phyloP scores from a whole-genome alignment of 2,329 filamentous ascomycete species.

The Trichoderma lentiforme region DNA sequence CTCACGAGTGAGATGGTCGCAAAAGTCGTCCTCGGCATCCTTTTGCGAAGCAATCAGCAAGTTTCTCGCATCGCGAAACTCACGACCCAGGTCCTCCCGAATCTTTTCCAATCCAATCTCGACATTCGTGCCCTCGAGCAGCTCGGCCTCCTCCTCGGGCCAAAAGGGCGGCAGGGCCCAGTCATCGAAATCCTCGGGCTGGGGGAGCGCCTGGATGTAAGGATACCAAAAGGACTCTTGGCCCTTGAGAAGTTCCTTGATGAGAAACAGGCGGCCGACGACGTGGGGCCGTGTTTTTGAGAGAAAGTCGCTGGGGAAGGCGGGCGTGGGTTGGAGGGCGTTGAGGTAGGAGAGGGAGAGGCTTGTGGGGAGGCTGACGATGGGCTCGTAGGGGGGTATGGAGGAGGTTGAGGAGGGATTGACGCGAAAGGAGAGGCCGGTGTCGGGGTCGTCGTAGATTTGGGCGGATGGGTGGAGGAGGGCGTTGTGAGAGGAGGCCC shows the following conservation, averaged over 20 bases:
- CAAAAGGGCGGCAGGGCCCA: slow-evolving; percentile 64
- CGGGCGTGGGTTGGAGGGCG: slow-evolving; percentile 33
- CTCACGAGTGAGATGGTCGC: slow-evolving; percentile 39
- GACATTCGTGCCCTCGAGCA: slow-evolving; percentile 54
- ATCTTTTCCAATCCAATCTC: slow-evolving; percentile 49
- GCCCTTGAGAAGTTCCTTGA: slow-evolving; percentile 62
- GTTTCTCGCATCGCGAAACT: slow-evolving; percentile 44
- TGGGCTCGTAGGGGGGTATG: slow-evolving; percentile 38
- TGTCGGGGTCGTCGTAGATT: slow-evolving; percentile 48
- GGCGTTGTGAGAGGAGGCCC: slow-evolving; percentile 47
- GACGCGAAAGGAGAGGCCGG: slow-evolving; percentile 54
- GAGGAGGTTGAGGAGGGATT: slow-evolving; percentile 29
- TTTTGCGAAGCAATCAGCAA: slow-evolving; percentile 30
- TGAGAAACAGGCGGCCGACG: slow-evolving; percentile 63
- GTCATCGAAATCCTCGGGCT: slow-evolving; percentile 48
- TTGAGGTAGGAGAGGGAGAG: slow-evolving; percentile 59
- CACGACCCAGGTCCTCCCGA: slow-evolving; percentile 41
- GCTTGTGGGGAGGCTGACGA: slow-evolving; percentile 52
- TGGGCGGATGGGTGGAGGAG: slow-evolving; percentile 50
- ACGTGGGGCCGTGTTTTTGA: slow-evolving; percentile 53
- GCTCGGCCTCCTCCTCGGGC: slow-evolving; percentile 55
- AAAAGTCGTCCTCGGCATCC: slow-evolving; percentile 27
- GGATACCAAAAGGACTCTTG: slow-evolving; percentile 62
- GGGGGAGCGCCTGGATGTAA: slow-evolving; percentile 64
- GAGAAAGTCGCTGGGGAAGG: slow-evolving; percentile 51